phyloP scores from a whole-genome alignment of 2,329 filamentous ascomycete species.

The Arthrobotrys iridis region DNA sequence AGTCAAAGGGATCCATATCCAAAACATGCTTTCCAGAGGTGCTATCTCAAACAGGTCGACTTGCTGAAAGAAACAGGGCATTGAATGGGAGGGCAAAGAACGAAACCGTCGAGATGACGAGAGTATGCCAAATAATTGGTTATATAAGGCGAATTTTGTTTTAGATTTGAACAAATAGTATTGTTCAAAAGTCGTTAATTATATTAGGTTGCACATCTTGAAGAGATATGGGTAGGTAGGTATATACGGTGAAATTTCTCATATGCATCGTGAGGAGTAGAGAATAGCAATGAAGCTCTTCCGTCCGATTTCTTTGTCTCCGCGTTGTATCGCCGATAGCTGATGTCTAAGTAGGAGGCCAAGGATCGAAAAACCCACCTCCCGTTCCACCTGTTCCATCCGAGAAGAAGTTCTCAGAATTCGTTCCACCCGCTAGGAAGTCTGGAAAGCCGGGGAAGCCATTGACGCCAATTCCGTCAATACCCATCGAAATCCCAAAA shows the following conservation, averaged over 20 bases:
- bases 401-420: conserved; percentile 30
- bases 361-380: conserved; percentile 39
- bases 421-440: conserved; percentile 28
- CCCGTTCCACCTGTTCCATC: conserved; percentile 12
- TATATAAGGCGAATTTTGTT: not conserved
- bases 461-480: conserved; percentile 31
- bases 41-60: not conserved
- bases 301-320: conserved; percentile 2
- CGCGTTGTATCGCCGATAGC: not conserved
- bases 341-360: conserved; percentile 36
- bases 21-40: not conserved
- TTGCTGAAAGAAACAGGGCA: not conserved
- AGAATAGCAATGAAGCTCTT: conserved; percentile 21
- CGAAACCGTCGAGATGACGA: not conserved
- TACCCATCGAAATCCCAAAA: conserved; percentile 38
- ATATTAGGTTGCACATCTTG: conserved; percentile 9
- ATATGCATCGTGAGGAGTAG: conserved; percentile 46
- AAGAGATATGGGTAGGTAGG: conserved; percentile 40
- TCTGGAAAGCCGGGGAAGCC: conserved; percentile 36
- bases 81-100: not conserved
- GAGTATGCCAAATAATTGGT: not conserved
- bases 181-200: conserved; percentile 11
- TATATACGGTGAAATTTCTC: conserved; percentile 43
- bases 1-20: not conserved
- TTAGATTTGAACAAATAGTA: not conserved